Conservation (phyloP, 2,329 filamentous ascomycete species). For the Cercospora sesami region DNA sequence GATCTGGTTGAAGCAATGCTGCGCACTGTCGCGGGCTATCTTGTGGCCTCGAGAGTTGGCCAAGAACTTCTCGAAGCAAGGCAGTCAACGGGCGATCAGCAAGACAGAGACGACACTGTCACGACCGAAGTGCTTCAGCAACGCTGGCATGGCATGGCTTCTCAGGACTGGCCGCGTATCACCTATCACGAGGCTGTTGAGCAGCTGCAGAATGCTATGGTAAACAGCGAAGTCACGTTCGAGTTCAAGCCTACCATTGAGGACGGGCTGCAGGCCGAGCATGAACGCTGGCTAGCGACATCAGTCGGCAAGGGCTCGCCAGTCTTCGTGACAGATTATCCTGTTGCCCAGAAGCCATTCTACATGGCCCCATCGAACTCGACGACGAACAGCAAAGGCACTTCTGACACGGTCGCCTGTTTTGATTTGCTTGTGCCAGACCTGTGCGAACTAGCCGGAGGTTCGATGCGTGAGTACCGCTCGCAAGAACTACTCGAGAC, state of each 20-base stretch:
- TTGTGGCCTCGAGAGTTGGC: constrained; percentile 54
- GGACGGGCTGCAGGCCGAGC: constrained; percentile 78
- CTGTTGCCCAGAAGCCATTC: constrained; percentile 85
- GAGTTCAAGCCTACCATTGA: constrained; percentile 69
- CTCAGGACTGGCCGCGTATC: constrained; percentile 80
- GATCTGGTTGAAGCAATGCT: constrained; percentile 78
- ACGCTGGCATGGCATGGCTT: constrained; percentile 69
- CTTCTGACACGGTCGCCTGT: constrained; percentile 70
- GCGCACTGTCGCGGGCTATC: constrained; percentile 54
- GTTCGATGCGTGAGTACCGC: constrained; percentile 84
- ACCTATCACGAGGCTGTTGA: constrained; percentile 79
- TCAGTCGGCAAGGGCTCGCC: constrained; percentile 64
- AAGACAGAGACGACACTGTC: constrained; percentile 38
- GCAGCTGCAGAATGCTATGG: constrained; percentile 58
- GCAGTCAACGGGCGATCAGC: constrained; percentile 37
- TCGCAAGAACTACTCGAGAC: constrained; percentile 65
- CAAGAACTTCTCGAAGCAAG: constrained; percentile 52
- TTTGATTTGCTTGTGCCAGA: constrained; percentile 88
- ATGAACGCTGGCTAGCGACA: constrained; percentile 83
- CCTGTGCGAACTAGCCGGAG: constrained; percentile 81
- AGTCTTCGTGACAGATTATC: constrained; percentile 91
- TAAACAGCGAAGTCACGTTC: constrained; percentile 55
- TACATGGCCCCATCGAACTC: constrained; percentile 68
- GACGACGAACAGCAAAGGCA: constrained; percentile 19
- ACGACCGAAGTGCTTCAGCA: constrained; percentile 57